Evolutionary conservation across 2,329 filamentous ascomycete species (phyloP), one percentile per base, ranked within the genome.

Genomic region (Colletotrichum filicis): DNA sequence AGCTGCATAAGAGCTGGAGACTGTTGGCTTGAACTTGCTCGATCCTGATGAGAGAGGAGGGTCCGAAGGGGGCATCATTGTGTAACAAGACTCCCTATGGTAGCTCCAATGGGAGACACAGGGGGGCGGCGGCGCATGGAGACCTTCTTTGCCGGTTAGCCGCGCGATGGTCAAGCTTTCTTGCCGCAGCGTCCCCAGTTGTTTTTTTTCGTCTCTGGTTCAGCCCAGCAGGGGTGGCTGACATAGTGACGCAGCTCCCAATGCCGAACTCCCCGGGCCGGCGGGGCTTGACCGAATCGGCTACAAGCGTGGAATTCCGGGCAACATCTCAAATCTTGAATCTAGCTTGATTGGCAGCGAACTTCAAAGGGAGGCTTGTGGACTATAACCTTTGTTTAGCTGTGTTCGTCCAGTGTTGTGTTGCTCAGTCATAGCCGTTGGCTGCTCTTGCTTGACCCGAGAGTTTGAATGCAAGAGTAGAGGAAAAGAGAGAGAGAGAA

Each of bases 171-270:
- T 63, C 70, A 69, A 73, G 70, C 70, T 73, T 73, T 73, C 68
- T 68, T n/a, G 24, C 32, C 62, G 49, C 32, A 37, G 49, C 61
- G 30, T 30, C 24, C 30, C 42, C 24, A 9, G 22, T 35, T 24
- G 30, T 30, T 53, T 42, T 56, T 24, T 32, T 24, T 19, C 14
- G 37, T 19, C 37, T 32, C 16, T 22, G 42, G 42, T 64, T 72
- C 66, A 73, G 66, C 70, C 70, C 70, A 42, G 56, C 70, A 73
- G 66, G 70, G 70, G 69, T 63, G 16, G 66, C 66, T 65, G 60
- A 73, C 32, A 67, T 67, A 61, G 53, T 49, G 42, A 49, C 42
- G 42, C 42, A 49, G 42, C 42, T 49, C 42, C 16, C 49, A 72
- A 70, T 73, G 70, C 66, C 66, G 70, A 73, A 32, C 24, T 63